Evolutionary conservation across 2,329 filamentous ascomycete genomes (phyloP).

Genomic region (Tolypocladium pustulatum): DNA sequence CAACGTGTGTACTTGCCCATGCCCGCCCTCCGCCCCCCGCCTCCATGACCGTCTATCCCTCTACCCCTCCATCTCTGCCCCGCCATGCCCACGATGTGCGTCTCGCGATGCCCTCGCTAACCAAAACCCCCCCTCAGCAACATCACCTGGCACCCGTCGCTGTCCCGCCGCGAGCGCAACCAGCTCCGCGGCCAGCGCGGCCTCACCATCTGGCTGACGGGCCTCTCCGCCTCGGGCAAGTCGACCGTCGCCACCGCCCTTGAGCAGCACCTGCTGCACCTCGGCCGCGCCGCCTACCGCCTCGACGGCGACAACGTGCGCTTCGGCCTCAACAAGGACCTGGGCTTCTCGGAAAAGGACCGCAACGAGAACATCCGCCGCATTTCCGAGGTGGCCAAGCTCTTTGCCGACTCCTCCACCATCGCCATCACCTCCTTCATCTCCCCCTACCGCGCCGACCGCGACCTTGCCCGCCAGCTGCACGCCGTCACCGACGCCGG

Average conservation of each 20-base stretch:
- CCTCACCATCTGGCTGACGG: constrained; percentile 96
- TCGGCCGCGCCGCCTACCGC: constrained; percentile 75
- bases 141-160: constrained; percentile 81
- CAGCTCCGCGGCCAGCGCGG: constrained; percentile 70
- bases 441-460: constrained; percentile 83
- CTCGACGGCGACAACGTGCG: constrained; percentile 98
- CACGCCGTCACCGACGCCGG: constrained; percentile 50
- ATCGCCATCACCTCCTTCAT: constrained; percentile 95
- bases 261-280: constrained; percentile 90
- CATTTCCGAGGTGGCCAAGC: constrained; percentile 89
- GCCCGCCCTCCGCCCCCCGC: not conserved
- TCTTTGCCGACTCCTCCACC: constrained; percentile 84
- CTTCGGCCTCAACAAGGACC: constrained; percentile 95
- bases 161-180: constrained; percentile 69
- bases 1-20: constrained; percentile 10
- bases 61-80: not conserved
- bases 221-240: constrained; percentile 91
- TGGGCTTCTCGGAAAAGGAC: constrained; percentile 87
- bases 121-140: constrained; percentile 44
- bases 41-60: not conserved
- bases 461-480: constrained; percentile 68
- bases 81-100: not conserved
- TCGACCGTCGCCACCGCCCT: constrained; percentile 94
- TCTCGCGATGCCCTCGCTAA: not conserved
- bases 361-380: constrained; percentile 96